These are phyloP conservation scores for Calocera viscosa DNA, from an alignment of 768 basidiomycete genomes.

Conservation along the genomic window DNA sequence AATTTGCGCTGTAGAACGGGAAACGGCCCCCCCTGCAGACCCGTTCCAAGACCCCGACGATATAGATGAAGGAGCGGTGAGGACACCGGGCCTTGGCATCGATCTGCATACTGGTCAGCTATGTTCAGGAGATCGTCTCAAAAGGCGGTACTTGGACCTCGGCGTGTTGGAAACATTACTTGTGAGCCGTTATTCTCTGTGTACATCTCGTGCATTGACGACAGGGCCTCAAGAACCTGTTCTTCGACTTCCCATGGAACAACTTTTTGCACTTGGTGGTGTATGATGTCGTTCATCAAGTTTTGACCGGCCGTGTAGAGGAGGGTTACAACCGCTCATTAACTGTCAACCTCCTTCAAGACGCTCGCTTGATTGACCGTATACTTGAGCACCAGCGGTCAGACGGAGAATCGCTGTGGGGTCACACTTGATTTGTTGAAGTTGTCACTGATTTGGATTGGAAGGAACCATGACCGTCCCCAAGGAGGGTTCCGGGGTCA, in stretches of 20 bases:
- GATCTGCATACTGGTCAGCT: slow-evolving; percentile 14
- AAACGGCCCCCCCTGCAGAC: slow-evolving; percentile 18
- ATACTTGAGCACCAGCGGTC: slow-evolving; percentile 74
- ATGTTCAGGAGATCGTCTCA: slow-evolving; percentile 59
- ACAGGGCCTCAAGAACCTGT: slow-evolving; percentile 53
- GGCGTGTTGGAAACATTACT: slow-evolving; percentile 63
- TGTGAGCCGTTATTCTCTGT: slow-evolving; percentile 35
- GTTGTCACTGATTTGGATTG: background rate
- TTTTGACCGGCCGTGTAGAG: slow-evolving; percentile 77
- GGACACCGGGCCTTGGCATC: background rate
- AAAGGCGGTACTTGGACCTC: slow-evolving; percentile 61
- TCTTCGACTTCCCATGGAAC: slow-evolving; percentile 94
- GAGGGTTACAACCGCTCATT: slow-evolving; percentile 75
- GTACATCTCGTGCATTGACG: background rate
- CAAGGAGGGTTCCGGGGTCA: slow-evolving; percentile 94
- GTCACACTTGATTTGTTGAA: background rate
- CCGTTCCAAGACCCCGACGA: slow-evolving; percentile 16
- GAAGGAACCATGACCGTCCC: slow-evolving; percentile 10
- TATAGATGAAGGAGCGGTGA: background rate
- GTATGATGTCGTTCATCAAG: slow-evolving; percentile 91
- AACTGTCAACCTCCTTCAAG: slow-evolving; percentile 71
- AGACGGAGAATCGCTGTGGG: slow-evolving; percentile 65
- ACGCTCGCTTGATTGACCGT: slow-evolving; percentile 67
- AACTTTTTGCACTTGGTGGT: slow-evolving; percentile 95
- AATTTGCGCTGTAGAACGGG: slow-evolving; percentile 18